Evolutionary conservation across 2,329 filamentous ascomycete genomes (phyloP).

Genomic region (Fusarium lyarnte): DNA sequence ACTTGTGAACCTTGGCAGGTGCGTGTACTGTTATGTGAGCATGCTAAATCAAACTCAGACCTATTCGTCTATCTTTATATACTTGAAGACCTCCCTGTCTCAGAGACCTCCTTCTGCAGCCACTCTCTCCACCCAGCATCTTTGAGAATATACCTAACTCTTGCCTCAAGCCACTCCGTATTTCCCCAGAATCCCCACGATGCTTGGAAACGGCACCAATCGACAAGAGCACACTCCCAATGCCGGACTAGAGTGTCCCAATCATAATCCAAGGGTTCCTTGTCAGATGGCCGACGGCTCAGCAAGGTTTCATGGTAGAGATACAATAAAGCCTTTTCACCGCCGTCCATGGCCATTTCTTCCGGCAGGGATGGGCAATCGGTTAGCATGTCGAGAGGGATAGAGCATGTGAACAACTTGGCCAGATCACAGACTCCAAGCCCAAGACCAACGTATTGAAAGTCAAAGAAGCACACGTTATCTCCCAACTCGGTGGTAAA

Average conservation of each 20-base stretch:
- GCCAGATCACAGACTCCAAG: slow-evolving; percentile 73
- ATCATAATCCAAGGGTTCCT: slow-evolving; percentile 52
- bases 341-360: slow-evolving; percentile 58
- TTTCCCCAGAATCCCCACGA: slow-evolving; percentile 72
- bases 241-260: slow-evolving; percentile 66
- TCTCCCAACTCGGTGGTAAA: slow-evolving; percentile 63
- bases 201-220: slow-evolving; percentile 72
- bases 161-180: slow-evolving; percentile 65
- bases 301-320: slow-evolving; percentile 57
- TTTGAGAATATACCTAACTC: slow-evolving; percentile 59
- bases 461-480: slow-evolving; percentile 72
- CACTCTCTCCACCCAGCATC: slow-evolving; percentile 58
- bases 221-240: slow-evolving; percentile 74
- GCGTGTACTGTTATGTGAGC: too few relatives aligned
- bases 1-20: too few relatives aligned
- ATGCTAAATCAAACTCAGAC: background rate
- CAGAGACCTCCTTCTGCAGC: slow-evolving; percentile 45
- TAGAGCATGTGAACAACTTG: slow-evolving; percentile 73
- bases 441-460: slow-evolving; percentile 73
- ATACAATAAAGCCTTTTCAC: slow-evolving; percentile 62
- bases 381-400: slow-evolving; percentile 64
- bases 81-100: background rate
- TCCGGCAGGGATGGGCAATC: slow-evolving; percentile 43
- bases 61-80: background rate
- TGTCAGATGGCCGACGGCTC: background rate